These are phyloP conservation scores for Blechomonas ayalai DNA, from an alignment of 208 protist species.

Conservation along the genomic window DNA sequence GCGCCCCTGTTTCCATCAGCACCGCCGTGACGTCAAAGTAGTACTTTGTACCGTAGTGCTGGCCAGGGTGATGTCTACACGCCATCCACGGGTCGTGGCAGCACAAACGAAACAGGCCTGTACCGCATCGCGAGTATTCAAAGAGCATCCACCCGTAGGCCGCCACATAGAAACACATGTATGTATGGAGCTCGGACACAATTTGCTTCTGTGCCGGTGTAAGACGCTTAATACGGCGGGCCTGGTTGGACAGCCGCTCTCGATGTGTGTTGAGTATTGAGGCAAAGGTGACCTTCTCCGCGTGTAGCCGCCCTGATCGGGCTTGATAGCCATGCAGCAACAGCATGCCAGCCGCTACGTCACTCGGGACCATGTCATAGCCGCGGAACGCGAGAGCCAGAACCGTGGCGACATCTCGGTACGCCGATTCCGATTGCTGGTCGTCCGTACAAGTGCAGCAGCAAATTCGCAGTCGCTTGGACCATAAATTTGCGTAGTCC, in stretches of 20 bases:
- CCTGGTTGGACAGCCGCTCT: conserved; percentile 48
- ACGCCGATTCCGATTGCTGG: conserved; percentile 31
- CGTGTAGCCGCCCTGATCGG: conserved; percentile 16
- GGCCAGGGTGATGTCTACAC: conserved; percentile 32
- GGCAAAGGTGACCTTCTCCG: conserved; percentile 20
- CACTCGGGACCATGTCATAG: conserved; percentile 80
- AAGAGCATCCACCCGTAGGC: conserved; percentile 74
- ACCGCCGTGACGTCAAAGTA: conserved; percentile 67
- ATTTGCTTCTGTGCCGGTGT: conserved; percentile 21
- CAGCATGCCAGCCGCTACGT: conserved; percentile 77
- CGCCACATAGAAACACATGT: conserved; percentile 70
- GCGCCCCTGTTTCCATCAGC: conserved; percentile 33
- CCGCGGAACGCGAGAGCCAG: conserved; percentile 70
- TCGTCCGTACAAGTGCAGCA: conserved; percentile 36
- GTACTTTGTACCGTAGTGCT: conserved; percentile 35
- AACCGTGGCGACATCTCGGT: conserved; percentile 42
- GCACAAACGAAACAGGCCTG: conserved; percentile 42
- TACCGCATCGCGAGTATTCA: conserved; percentile 56
- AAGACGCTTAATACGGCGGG: conserved; percentile 26
- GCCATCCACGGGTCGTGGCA: conserved; percentile 63
- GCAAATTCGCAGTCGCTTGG: conserved; percentile 41
- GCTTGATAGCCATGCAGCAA: conserved; percentile 70
- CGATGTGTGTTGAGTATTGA: conserved; percentile 2
- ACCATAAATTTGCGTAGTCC: conserved; percentile 67
- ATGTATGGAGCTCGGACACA: conserved; percentile 38